These are phyloP conservation scores for Crepidotus variabilis DNA, from an alignment of 768 basidiomycete species.

Conservation along the genomic window DNA sequence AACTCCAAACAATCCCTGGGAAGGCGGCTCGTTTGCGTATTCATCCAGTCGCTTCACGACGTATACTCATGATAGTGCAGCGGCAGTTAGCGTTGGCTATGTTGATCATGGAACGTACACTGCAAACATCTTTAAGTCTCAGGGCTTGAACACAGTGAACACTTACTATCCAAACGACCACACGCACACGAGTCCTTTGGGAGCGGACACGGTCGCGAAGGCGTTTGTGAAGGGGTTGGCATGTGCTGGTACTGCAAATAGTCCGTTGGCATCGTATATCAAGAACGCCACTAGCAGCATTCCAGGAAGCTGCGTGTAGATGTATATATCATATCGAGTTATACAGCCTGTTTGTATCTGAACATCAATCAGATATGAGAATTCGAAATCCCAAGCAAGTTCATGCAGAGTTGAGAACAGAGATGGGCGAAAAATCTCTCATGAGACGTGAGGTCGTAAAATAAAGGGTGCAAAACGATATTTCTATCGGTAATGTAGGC, in stretches of 20 bases:
- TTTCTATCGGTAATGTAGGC: no score
- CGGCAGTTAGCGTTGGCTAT: conserved; percentile 34
- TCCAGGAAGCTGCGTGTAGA: not conserved
- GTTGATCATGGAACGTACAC: conserved; percentile 45
- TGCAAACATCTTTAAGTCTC: conserved; percentile 35
- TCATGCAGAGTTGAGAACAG: no score
- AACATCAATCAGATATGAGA: no score
- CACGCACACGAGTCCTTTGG: conserved; percentile 40
- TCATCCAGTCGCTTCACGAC: conserved; percentile 40
- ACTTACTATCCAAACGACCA: conserved; percentile 44
- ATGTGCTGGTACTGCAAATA: conserved; percentile 26
- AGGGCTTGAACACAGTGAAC: conserved; percentile 34
- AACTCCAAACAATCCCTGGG: conserved; percentile 45
- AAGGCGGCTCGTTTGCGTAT: conserved; percentile 24
- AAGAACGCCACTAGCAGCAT: not conserved
- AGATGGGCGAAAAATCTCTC: no score
- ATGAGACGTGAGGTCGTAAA: no score
- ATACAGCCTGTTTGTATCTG: no score
- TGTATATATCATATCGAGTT: not conserved
- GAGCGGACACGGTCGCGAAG: conserved; percentile 43
- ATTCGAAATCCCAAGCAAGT: no score
- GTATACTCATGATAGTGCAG: conserved; percentile 37
- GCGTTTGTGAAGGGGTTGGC: conserved; percentile 44
- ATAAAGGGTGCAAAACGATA: no score
- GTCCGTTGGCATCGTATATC: conserved; percentile 20